phyloP scores from a whole-genome alignment of 1,284 basidiomycete genomes.

The Cutaneotrichosporon daszewskae region DNA sequence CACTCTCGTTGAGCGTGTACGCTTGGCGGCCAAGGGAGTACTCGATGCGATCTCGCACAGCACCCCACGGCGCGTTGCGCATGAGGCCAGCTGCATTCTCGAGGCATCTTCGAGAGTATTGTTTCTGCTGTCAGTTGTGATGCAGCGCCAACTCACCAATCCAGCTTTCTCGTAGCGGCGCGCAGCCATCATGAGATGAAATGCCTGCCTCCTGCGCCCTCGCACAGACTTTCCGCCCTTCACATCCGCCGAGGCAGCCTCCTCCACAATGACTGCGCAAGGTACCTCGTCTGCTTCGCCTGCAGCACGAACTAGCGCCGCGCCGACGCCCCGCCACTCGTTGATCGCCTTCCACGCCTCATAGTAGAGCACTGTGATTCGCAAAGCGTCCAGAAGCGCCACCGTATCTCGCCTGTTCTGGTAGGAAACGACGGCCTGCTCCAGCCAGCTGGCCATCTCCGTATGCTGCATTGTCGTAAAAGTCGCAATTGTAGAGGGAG shows the following conservation, averaged over 20 bases:
- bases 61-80: constrained; percentile 45
- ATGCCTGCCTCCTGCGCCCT: constrained; percentile 46
- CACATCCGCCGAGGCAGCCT: constrained; percentile 50
- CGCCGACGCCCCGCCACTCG: constrained; percentile 42
- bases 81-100: constrained; percentile 44
- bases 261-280: constrained; percentile 52
- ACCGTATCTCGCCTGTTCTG: no score
- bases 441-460: constrained; percentile 45
- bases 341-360: constrained; percentile 44
- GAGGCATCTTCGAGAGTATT: constrained; percentile 47
- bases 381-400: constrained; percentile 44
- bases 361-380: constrained; percentile 47
- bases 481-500: constrained; percentile 12
- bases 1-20: constrained; percentile 51
- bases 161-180: constrained; percentile 53
- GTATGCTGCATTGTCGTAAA: constrained; percentile 43
- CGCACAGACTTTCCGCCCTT: constrained; percentile 30
- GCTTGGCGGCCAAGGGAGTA: constrained; percentile 52
- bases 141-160: constrained; percentile 35
- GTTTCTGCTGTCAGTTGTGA: constrained; percentile 38
- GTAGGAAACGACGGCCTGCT: constrained; percentile 42
- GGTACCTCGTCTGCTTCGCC: constrained; percentile 51
- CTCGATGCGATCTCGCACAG: constrained; percentile 50
- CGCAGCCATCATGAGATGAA: constrained; percentile 51
- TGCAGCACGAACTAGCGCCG: constrained; percentile 41